Base-by-base conservation (phyloP, 345 rosid genomes). In the Diplotaxis tenuifolia region DNA sequence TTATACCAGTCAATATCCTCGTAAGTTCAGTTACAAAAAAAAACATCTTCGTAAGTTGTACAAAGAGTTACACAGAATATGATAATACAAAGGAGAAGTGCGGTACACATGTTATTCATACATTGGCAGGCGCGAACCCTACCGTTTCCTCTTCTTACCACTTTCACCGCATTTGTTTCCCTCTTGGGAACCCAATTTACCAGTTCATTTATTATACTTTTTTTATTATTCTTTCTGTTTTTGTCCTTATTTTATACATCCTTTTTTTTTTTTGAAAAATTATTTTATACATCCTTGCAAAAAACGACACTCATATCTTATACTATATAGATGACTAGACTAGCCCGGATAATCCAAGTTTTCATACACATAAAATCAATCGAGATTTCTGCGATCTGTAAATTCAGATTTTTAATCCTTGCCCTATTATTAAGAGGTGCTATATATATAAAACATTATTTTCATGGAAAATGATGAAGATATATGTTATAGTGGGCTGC, bases 121-220 rank as follows among this genome's bases (percentile, higher is more conserved):
- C 22, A 54, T 63, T 72, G 70, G 70, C 12, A 8, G 8, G 12
- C 3, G 9, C 29, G 18, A 40, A 54, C 56, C 42, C 14, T 21
- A 42, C 34, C 18, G 65, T 27, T 56, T 73, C 36, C 9, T 31
- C 11, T 42, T n/a, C 25, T 50, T 72, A 64, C 68, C 18, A 22
- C 4, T 72, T 52, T 63, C 69, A 63, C 31, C 11, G 65, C 15
- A 47, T 58, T 47, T 66, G 78, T 66, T 74, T 66, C 78, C 78
- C 11, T 74, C 60, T 66, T 66, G 72, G 78, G 32, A 66, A 74
- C 72, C 67, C 66, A 47, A 12, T n/a, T 32, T 58, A n/a, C 42
- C 22, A 40, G n/a, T 49, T 47, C 67, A 66, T 74, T 74, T 32
- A 74, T 10, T 57, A 15, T 47, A 8, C 65, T 57, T 25, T 14